Evolutionary conservation across 2,329 filamentous ascomycete species (phyloP), one percentile per base, ranked within the genome.

Genomic region (Cytospora chrysosperma): DNA sequence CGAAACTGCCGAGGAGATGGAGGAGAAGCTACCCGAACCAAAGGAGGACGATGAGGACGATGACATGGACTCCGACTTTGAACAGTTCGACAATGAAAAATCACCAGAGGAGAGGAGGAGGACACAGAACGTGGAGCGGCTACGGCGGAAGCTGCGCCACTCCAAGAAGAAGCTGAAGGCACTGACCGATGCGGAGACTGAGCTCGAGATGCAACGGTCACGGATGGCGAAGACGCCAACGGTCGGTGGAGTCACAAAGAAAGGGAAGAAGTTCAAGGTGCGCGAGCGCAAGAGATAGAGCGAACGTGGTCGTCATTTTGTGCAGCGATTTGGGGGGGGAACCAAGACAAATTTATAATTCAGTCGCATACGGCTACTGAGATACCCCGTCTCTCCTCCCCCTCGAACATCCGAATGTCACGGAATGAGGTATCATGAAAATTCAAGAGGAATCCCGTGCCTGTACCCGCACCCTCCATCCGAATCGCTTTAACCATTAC

Each of bases 191-290:
- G 82, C 85, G 27, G 86, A 89, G 74, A 75, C 78, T 47, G 76
- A 82, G 68, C 77, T 89, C 28, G 85, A 86, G 66, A 65, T 85
- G 61, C 85, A 88, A 73, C 78, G 82, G 64, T 83, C 85, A 21
- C 84, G 82, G 72, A 88, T 88, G 85, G 85, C 84, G 40, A 89
- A 89, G 78, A 87, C 85, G 68, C 78, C 82, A 10, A 88, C 85
- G 2, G 81, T 82, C 7, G 84, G 84, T 43, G 84, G 85, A 17
- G 70, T 79, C n/a, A 87, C 83, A 30, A 86, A 85, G 72, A 78
- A 78, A 47, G 86, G 86, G 27, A 82, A 82, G 74, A 88, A 85
- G 76, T 82, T 87, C 67, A 87, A 86, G 78, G 80, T 88, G 61
- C 81, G 84, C 67, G 80, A 85, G 73, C 80, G 86, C 67, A 89